phyloP scores from a whole-genome alignment of 1,139 yeast genomes.

The Hyphopichia wangnamkhiaoensis region DNA sequence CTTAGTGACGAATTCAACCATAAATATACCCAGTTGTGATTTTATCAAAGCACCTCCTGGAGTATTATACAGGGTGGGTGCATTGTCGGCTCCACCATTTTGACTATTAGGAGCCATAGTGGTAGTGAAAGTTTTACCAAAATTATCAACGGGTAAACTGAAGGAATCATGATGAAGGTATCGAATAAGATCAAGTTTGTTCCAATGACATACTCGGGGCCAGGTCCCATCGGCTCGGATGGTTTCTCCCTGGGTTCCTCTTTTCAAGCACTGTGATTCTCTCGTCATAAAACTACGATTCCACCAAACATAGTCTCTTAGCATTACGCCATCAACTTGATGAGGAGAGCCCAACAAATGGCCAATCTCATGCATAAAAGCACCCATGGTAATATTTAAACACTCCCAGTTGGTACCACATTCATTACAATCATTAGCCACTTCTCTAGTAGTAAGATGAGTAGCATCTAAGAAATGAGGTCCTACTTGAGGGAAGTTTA shows the following conservation, averaged over 20 bases:
- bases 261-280: conserved; percentile 60
- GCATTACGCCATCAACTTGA: conserved; percentile 86
- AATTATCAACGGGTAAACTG: conserved; percentile 63
- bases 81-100: conserved; percentile 17
- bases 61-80: conserved; percentile 27
- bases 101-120: conserved; percentile 20
- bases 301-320: conserved; percentile 78
- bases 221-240: conserved; percentile 62
- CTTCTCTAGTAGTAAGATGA: conserved; percentile 59
- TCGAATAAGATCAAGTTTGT: conserved; percentile 73
- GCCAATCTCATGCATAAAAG: conserved; percentile 94
- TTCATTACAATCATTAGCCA: conserved; percentile 84
- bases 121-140: conserved; percentile 31
- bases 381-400: conserved; percentile 82
- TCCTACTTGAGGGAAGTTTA: conserved; percentile 65
- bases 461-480: conserved; percentile 75
- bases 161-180: conserved; percentile 83
- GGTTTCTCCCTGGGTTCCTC: conserved; percentile 34
- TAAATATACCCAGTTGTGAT: conserved; percentile 66
- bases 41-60: conserved; percentile 45
- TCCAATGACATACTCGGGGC: conserved; percentile 70
- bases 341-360: conserved; percentile 91
- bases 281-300: conserved; percentile 80
- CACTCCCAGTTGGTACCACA: conserved; percentile 94
- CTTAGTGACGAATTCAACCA: conserved; percentile 64